phyloP scores from a whole-genome alignment of 169 alveolate species.

The Plasmodium reichenowi region DNA sequence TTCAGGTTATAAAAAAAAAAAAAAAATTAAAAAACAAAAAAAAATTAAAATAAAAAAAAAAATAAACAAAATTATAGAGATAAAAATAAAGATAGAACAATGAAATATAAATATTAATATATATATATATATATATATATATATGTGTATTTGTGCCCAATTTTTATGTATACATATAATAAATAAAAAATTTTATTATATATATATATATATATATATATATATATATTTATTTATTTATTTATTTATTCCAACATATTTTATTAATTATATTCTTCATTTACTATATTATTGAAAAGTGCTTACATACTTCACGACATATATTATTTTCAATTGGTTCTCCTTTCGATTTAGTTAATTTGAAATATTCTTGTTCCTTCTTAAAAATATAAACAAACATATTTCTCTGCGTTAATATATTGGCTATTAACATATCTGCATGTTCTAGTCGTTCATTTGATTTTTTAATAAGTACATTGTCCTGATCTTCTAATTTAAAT shows the following conservation, averaged over 20 bases:
- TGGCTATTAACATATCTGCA: slow-evolving; percentile 55
- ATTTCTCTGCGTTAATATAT: slow-evolving; percentile 16
- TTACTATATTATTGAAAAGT: neutral
- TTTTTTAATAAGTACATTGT: slow-evolving; percentile 3
- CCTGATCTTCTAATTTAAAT: slow-evolving; percentile 53
- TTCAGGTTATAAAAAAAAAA: no score
- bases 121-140: no score
- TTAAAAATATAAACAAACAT: slow-evolving; percentile 25
- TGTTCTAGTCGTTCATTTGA: slow-evolving; percentile 21
- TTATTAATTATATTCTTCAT: no score
- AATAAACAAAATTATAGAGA: no score
- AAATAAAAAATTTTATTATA: no score
- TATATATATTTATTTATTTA: neutral
- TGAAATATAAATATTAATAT: no score
- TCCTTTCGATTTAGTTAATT: neutral
- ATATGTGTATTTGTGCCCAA: no score
- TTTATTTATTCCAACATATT: neutral
- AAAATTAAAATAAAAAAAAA: no score
- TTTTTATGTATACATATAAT: no score
- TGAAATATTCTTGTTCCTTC: slow-evolving; percentile 5
- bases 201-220: no score
- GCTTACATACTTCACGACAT: slow-evolving; percentile 7
- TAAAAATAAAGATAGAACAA: no score
- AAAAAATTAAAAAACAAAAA: no score
- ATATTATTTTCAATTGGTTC: slow-evolving; percentile 40